Evolutionary conservation across 2,329 filamentous ascomycete species (phyloP), one percentile per base, ranked within the genome.

Genomic region (Tolypocladium paradoxum): DNA sequence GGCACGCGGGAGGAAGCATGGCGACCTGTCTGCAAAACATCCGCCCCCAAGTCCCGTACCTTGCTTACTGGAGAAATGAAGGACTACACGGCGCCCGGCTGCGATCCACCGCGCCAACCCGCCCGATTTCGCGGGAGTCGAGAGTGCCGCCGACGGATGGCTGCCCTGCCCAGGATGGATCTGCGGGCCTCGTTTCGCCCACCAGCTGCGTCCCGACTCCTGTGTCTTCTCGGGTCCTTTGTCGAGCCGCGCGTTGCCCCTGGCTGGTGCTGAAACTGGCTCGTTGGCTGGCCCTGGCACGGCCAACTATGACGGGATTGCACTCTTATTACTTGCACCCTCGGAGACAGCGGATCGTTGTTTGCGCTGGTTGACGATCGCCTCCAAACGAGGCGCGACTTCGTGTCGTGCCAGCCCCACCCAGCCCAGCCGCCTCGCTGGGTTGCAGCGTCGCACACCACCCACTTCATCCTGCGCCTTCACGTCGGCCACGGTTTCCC

Each of bases 11-110:
- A 29, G 35, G 47, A 46, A 36, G 31, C 37, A 37, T 43, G 43
- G 53, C 49, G 45, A 53, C 36, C 24, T 40, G 38, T 43, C 34
- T 55, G 43, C 37, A 54, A 51, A 34, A 36, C 52, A 49, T 50
- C 38, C 40, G 40, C 22, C 16, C 43, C 22, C 27, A 36, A 45
- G n/a, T 22, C 43, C 43, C 24, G 43, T 46, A 36, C 34, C 48
- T 50, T 37, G 20, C 48, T 31, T 14, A 9, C 24, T 29, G 35
- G 34, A 43, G 48, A 50, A 43, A 50, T 50, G 48, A 50, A 50
- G 48, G 48, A 37, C 22, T 40, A 8, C 35, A 29, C 16, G 48
- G 37, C 34, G 48, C 20, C 48, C 9, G 12, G 35, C 14, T 6
- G 11, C 27, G 48, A 12, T 37, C 48, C 48, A 50, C 48, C 27